Percentiles rank a stretch among this genome's conserved stretches.
Evolutionary conservation across 2,329 filamentous ascomycete species (phyloP).

Genomic region (Trichoderma sp.): DNA sequence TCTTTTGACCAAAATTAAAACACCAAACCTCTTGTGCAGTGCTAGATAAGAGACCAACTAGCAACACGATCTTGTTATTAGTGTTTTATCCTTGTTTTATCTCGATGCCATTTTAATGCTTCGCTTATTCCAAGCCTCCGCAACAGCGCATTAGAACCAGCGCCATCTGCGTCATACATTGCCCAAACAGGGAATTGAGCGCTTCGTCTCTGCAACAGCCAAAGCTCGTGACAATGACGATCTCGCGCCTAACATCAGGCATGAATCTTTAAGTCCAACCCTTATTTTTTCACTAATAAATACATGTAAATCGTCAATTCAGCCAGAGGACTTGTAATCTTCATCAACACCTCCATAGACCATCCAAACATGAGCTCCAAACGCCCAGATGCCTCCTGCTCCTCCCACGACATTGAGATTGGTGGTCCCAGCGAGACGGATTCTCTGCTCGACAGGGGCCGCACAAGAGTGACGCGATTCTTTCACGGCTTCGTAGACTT

Average conservation of each 20-base stretch:
- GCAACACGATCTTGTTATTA: not conserved
- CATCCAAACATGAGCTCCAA: not conserved
- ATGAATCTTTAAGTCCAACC: not conserved
- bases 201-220: not conserved
- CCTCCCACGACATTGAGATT: slow-evolving; percentile 8
- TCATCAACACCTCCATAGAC: not conserved
- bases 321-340: not conserved
- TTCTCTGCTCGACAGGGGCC: slow-evolving; percentile 49
- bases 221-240: slow-evolving; percentile 3
- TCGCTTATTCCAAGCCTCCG: slow-evolving; percentile 8
- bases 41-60: not conserved
- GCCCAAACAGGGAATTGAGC: slow-evolving; percentile 8
- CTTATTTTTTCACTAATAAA: not conserved
- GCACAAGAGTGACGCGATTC: slow-evolving; percentile 50
- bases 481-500: slow-evolving; percentile 71
- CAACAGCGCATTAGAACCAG: not conserved
- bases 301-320: not conserved
- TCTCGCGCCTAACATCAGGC: not conserved
- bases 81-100: not conserved
- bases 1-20: not conserved
- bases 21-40: too few relatives aligned
- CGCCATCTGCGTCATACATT: slow-evolving; percentile 22
- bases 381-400: not conserved
- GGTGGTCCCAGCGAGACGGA: slow-evolving; percentile 32
- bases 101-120: not conserved